Conservation (phyloP, 192 early-diverging fungal genomes). For the Coemansia sp. region DNA sequence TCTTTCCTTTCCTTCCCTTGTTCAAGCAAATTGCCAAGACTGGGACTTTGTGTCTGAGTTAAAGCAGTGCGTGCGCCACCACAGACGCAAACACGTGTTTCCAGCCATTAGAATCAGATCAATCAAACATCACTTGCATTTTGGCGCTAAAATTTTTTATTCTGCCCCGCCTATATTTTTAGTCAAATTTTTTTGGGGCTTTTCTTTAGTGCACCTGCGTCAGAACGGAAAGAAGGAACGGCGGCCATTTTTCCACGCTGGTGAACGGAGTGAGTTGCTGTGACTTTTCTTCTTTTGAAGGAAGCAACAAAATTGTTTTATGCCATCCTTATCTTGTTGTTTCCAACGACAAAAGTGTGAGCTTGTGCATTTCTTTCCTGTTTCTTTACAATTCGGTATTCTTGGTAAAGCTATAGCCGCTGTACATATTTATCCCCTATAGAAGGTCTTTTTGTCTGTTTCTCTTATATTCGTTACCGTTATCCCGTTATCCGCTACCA, state of each 20-base stretch:
- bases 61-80: no score
- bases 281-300: neutral
- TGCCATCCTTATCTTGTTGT: neutral
- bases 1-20: no score
- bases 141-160: neutral
- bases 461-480: neutral
- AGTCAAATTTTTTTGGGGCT: neutral
- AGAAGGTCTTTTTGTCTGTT: neutral
- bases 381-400: conserved; percentile 4
- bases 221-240: no score
- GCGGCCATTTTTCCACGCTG: no score
- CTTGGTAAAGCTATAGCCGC: neutral
- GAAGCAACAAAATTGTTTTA: neutral
- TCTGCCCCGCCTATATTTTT: neutral
- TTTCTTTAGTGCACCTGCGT: neutral
- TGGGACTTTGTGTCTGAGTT: no score
- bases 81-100: neutral
- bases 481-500: no score
- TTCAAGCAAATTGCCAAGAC: no score
- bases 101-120: neutral
- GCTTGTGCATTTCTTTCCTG: neutral
- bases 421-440: conserved; percentile 4
- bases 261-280: no score
- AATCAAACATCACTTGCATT: neutral
- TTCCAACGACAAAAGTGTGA: neutral